Evolutionary conservation across 805 yeast genomes (phyloP), one percentile per base, ranked within the genome.

Genomic region (Yamadazyma takamatsuzukensis): DNA sequence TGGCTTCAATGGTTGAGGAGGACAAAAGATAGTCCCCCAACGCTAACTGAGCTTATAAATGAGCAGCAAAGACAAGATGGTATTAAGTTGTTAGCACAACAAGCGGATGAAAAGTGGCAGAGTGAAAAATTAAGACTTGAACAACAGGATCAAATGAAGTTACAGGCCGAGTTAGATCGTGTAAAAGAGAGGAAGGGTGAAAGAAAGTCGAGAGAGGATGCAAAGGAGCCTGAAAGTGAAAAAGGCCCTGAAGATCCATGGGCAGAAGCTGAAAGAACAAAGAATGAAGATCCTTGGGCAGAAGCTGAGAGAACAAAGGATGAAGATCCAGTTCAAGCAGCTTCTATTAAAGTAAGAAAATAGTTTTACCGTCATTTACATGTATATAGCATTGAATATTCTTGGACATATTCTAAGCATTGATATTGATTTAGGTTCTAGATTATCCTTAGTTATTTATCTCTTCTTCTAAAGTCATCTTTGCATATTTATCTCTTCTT

Each of bases 1-100:
- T 85, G 95, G 94, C 63, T 74, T 23, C 89, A 81, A 51, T 85
- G 95, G 95, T 67, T 86, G 14, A 57, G 90, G 33, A 64, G 74
- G 44, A 77, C 84, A 2, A 65, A 93, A 30, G 56, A 63, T 1
- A 49, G 56, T 2, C 68, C 79, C 5, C 95, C 95, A 0, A 64
- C 78, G 0, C 46, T 85, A 14, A 62, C 69, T 23, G 95, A 85
- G 40, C 67, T 85, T 24, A 43, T 70, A 2, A 60, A 58, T 2
- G 94, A 85, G 44, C 65, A 75, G 45, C 47, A 61, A 18, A 64
- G 95, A 22, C 75, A 76, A 30, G 64, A 63, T 25, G 62, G 61
- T 11, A 63, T 84, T 41, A 72, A 75, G 49, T 44, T 66, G 7
- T 57, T 76, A 43, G 76, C 78, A 3, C 54, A 56, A 30, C 68